phyloP scores from a whole-genome alignment of 2,329 filamentous ascomycete species.

The Pseudogymnoascus sp. region DNA sequence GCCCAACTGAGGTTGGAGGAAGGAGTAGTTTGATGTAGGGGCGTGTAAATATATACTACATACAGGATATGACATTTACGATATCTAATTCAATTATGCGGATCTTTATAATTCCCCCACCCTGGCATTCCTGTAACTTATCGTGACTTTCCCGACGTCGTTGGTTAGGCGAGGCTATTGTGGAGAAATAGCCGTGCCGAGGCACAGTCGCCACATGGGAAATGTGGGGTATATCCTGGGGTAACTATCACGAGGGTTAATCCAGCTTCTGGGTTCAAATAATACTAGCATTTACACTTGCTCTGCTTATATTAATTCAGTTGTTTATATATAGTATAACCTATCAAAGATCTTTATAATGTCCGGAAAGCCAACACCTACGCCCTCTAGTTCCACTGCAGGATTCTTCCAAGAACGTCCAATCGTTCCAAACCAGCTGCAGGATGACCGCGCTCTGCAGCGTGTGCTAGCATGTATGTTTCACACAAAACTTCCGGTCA shows the following conservation, averaged over 20 bases:
- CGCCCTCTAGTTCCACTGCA: constrained; percentile 30
- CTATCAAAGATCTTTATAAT: neutral
- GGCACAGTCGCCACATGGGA: neutral
- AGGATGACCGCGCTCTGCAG: constrained; percentile 45
- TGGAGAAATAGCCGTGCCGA: neutral
- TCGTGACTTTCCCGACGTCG: neutral
- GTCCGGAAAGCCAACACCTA: neutral
- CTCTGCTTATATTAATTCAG: neutral
- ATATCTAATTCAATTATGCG: constrained; percentile 5
- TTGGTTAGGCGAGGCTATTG: neutral
- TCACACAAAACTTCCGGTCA: neutral
- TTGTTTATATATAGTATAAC: neutral
- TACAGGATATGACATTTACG: constrained; percentile 6
- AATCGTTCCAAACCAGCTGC: constrained; percentile 46
- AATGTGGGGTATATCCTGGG: neutral
- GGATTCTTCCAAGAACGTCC: constrained; percentile 50
- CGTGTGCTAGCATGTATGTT: constrained; percentile 42
- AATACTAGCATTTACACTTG: neutral
- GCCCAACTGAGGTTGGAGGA: constrained; percentile 83
- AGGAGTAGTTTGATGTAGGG: constrained; percentile 81
- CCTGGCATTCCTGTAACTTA: neutral
- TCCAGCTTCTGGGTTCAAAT: neutral
- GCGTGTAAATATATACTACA: constrained; percentile 1
- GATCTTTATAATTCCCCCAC: neutral
- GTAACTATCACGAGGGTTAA: neutral